These are phyloP conservation scores for Chamaecyparis obtusa DNA, from an alignment of 75 land plant species.

Conservation along the genomic window DNA sequence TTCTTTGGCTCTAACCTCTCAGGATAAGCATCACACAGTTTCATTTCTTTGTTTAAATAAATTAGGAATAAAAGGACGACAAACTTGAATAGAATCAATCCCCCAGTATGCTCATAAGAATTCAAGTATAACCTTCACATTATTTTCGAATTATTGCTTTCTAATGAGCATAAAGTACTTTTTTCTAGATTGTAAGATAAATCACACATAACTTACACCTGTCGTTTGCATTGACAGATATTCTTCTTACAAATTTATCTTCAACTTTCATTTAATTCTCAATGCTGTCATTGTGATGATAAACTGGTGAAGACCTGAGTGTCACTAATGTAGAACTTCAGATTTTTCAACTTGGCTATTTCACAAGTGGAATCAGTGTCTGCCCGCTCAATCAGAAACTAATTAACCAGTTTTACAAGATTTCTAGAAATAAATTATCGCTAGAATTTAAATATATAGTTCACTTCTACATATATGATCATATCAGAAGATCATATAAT, in stretches of 20 bases:
- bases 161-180: not conserved
- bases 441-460: not conserved
- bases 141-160: not conserved
- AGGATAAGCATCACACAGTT: not conserved
- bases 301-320: not conserved
- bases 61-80: not conserved
- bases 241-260: not conserved
- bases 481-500: not conserved
- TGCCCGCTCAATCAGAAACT: not conserved
- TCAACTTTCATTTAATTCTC: not conserved
- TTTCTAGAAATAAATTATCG: not conserved
- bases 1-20: not conserved
- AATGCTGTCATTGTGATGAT: not conserved
- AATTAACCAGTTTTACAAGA: not conserved
- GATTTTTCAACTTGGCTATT: not conserved
- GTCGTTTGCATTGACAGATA: not conserved
- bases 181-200: not conserved
- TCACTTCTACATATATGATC: not conserved
- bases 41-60: not conserved
- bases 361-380: not conserved
- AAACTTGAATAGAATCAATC: not conserved
- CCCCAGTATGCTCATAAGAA: not conserved
- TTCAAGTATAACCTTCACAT: not conserved
- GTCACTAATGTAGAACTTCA: not conserved
- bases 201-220: not conserved